Conservation (phyloP, 345 rosid genomes). For the Diplotaxis tenuifolia region DNA sequence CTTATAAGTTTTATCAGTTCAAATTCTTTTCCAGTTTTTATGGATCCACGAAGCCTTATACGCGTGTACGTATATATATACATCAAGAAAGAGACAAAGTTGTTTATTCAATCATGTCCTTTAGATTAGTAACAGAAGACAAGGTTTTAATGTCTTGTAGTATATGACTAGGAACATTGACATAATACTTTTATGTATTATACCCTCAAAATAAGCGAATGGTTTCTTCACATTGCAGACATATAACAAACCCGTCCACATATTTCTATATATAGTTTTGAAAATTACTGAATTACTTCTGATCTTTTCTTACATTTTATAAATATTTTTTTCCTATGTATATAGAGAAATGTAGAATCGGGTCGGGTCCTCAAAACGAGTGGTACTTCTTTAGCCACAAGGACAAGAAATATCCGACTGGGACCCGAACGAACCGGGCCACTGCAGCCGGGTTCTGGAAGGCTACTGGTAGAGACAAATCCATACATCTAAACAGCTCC, state of each 20-base stretch:
- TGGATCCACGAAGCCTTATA: conserved; percentile 23
- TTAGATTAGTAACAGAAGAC: conserved; percentile 28
- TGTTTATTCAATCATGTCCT: conserved; percentile 24
- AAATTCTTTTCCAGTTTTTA: conserved; percentile 32
- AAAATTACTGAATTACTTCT: background rate
- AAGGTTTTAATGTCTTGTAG: conserved; percentile 30
- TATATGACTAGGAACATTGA: conserved; percentile 15
- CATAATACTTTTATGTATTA: conserved; percentile 6
- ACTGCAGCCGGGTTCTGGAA: conserved; percentile 98
- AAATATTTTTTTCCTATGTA: background rate
- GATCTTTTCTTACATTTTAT: background rate
- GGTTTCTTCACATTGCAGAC: conserved; percentile 11
- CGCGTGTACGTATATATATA: background rate
- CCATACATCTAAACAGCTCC: conserved; percentile 68
- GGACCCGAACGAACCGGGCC: conserved; percentile 94
- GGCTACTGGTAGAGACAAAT: conserved; percentile 98
- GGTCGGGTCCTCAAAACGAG: conserved; percentile 93
- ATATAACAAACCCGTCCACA: conserved; percentile 19
- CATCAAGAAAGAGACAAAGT: conserved; percentile 38
- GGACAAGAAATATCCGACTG: conserved; percentile 98
- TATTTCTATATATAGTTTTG: no score
- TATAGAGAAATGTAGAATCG: conserved; percentile 83
- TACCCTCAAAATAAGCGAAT: conserved; percentile 28
- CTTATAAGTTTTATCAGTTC: background rate
- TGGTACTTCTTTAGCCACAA: conserved; percentile 99